Conservation (phyloP, 208 protist species). For the Crithidia thermophila region DNA sequence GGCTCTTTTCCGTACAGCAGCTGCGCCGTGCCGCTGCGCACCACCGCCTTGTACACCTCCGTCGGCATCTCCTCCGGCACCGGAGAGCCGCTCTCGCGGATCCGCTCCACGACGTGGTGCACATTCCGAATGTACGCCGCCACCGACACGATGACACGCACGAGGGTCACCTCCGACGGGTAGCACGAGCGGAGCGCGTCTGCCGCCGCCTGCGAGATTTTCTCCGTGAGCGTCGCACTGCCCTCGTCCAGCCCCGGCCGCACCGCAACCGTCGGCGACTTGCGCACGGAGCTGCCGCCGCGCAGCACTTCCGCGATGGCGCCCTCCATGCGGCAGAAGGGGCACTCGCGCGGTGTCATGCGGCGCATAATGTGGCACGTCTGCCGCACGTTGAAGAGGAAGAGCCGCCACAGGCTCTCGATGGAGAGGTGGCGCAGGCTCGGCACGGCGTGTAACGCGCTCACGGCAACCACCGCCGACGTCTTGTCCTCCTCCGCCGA, state of each 20-base stretch:
- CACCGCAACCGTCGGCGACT: constrained; percentile 3
- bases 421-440: constrained; percentile 55
- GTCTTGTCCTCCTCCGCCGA: background rate
- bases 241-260: background rate
- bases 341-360: constrained; percentile 32
- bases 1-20: constrained; percentile 20
- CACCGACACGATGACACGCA: constrained; percentile 43
- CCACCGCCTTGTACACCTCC: constrained; percentile 9
- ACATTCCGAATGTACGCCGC: constrained; percentile 43
- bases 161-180: constrained; percentile 34
- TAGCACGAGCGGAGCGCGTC: constrained; percentile 30
- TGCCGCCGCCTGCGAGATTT: constrained; percentile 29
- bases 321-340: constrained; percentile 36
- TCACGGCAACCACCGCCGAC: no score
- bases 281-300: constrained; percentile 13
- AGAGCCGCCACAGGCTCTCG: constrained; percentile 46
- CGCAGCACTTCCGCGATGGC: constrained; percentile 27
- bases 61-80: constrained; percentile 11
- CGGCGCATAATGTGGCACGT: constrained; percentile 41
- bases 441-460: constrained; percentile 32
- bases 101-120: constrained; percentile 22
- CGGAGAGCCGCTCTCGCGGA: constrained; percentile 5
- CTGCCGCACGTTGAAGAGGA: constrained; percentile 56
- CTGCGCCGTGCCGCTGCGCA: constrained; percentile 21
- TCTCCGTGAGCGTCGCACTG: constrained; percentile 7